A percentile compares a stretch with the other conserved stretches of the same genome.
Conservation (phyloP, 495 filamentous ascomycete genomes). For the Aspergillus sclerotiicarbonarius region DNA sequence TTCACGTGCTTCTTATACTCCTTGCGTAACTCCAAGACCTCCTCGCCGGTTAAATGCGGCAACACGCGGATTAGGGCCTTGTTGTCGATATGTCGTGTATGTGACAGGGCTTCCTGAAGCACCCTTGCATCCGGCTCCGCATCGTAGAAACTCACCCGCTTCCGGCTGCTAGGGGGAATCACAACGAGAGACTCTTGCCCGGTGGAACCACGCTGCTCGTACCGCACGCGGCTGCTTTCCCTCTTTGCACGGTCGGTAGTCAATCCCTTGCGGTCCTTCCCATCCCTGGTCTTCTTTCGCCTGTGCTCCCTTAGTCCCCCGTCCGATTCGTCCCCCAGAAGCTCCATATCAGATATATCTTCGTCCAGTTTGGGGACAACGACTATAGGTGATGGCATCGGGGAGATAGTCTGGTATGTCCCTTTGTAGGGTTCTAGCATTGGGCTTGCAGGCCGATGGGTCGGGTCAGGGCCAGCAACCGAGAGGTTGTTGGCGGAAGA, state of each 20-base stretch:
- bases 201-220: constrained; percentile 28
- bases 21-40: constrained; percentile 74
- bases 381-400: constrained; percentile 79
- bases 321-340: constrained; percentile 38
- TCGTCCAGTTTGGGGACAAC: constrained; percentile 42
- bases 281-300: constrained; percentile 30
- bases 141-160: constrained; percentile 67
- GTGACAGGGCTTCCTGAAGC: constrained; percentile 72
- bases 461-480: constrained; percentile 28
- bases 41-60: constrained; percentile 77
- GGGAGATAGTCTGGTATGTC: constrained; percentile 92
- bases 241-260: constrained; percentile 32
- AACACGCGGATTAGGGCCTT: constrained; percentile 78
- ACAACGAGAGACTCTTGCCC: constrained; percentile 27
- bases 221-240: constrained; percentile 26
- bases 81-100: constrained; percentile 61
- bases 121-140: constrained; percentile 72
- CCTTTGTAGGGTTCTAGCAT: constrained; percentile 90
- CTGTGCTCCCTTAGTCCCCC: constrained; percentile 30
- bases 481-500: constrained; percentile 41
- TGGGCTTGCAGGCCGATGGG: constrained; percentile 69
- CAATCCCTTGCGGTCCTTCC: constrained; percentile 25
- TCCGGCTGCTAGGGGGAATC: constrained; percentile 34
- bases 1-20: constrained; percentile 92
- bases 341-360: constrained; percentile 51